Evolutionary conservation across 345 rosid genomes (phyloP), one percentile per base, ranked within the genome.

Genomic region (Boechera divaricarpa): DNA sequence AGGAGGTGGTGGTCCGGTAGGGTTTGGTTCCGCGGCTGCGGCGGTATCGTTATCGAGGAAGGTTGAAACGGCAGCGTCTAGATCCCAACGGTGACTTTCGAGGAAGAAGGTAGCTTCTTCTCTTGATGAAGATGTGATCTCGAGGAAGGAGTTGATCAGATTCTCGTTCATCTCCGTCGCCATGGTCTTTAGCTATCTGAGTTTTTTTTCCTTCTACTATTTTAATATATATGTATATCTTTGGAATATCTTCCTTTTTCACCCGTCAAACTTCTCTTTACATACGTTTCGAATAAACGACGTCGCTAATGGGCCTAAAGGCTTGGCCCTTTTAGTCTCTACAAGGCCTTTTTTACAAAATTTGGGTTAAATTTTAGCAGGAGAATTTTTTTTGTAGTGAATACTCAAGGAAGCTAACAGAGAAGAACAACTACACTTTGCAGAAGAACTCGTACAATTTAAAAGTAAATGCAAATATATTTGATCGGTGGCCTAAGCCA

Each of bases 61-160:
- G 39, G 98, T 92, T 5, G 97, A 88, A 70, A 95, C 90, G 76
- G 99, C 98, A 47, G 96, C 77, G 84, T 91, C 98, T 21, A 95
- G 89, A 83, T 92, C 86, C 90, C 91, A 95, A 32, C 83, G 90
- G 75, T 95, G 98, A 65, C 89, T 84, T 77, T 95, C 99, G 33
- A 92, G 85, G 88, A 85, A 92, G 84, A 95, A 95, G 53, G 70
- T 54, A 54, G 98, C 98, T 87, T 95, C 97, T 73, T 89, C 87
- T 48, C 72, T 77, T 45, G 95, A 76, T 49, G 99, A 87, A 7
- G 99, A 92, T 6, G 99, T 87, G 81, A 95, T 92, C 83, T 92
- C 99, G 41, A 87, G 16, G 84, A 95, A 95, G 66, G 96, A 89
- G 73, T 36, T 77, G 80, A 92, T 77, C 6, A 87, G 81, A 64